A percentile compares a stretch with the other conserved stretches of the same genome.
These are phyloP conservation scores for Naematelia aurantialba DNA, from an alignment of 768 basidiomycete genomes.

Conservation along the genomic window DNA sequence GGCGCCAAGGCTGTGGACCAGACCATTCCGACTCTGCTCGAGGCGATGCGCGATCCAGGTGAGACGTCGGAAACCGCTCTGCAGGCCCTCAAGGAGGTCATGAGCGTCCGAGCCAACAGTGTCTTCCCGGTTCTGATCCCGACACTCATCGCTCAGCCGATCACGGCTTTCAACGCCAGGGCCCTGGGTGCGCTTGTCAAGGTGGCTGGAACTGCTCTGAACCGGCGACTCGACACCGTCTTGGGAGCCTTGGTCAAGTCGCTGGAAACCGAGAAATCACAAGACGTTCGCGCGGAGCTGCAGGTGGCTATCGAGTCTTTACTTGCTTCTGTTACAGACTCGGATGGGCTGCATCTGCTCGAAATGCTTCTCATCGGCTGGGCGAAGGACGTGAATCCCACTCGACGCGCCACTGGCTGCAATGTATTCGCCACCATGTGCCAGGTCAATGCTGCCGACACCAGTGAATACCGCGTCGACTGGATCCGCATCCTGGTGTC, in stretches of 20 bases:
- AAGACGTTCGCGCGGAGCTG: conserved; percentile 67
- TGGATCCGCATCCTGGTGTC: conserved; percentile 89
- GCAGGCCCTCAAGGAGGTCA: conserved; percentile 87
- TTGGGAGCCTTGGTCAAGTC: conserved; percentile 75
- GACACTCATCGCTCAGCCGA: conserved; percentile 80
- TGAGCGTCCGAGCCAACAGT: conserved; percentile 85
- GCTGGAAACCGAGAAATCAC: conserved; percentile 61
- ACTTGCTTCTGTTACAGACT: conserved; percentile 72
- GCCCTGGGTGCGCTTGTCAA: conserved; percentile 86
- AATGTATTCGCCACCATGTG: conserved; percentile 77
- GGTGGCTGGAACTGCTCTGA: conserved; percentile 87
- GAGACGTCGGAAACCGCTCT: conserved; percentile 92
- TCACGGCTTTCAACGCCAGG: conserved; percentile 90
- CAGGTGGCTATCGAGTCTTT: conserved; percentile 71
- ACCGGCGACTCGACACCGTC: conserved; percentile 72
- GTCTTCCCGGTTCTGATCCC: conserved; percentile 98
- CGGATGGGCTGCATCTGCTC: conserved; percentile 81
- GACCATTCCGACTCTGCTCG: conserved; percentile 89
- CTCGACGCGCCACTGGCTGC: conserved; percentile 73
- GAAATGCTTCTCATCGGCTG: conserved; percentile 87
- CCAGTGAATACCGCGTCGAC: conserved; percentile 80
- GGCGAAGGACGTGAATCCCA: conserved; percentile 71
- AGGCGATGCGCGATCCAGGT: conserved; percentile 88
- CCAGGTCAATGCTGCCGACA: conserved; percentile 73
- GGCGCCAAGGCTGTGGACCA: conserved; percentile 90